Conservation (phyloP, 768 basidiomycete genomes). For the Mycena venus region DNA sequence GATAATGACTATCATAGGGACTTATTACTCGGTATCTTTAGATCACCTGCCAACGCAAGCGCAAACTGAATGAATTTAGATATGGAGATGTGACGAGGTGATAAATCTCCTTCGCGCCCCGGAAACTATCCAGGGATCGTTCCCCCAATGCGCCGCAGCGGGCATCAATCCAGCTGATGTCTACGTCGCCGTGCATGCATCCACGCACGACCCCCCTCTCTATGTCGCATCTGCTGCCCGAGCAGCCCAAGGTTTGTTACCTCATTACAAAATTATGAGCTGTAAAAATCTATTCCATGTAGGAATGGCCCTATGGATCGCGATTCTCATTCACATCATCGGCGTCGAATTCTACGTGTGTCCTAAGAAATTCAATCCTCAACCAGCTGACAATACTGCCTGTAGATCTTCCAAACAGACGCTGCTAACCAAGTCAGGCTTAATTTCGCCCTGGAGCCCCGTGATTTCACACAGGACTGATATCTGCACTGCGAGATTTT, state of each 20-base stretch:
- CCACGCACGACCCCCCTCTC: constrained; percentile 19
- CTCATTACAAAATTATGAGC: not conserved
- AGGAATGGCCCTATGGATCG: constrained; percentile 43
- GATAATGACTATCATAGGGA: constrained; percentile 37
- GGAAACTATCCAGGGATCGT: constrained; percentile 5
- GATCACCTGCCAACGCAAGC: not conserved
- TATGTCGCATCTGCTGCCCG: constrained; percentile 34
- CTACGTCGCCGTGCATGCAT: constrained; percentile 37
- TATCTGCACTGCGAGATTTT: no score
- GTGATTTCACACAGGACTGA: constrained; percentile 16
- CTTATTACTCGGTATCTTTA: constrained; percentile 38
- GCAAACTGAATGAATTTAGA: not conserved
- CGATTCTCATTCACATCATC: constrained; percentile 35
- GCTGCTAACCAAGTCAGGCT: constrained; percentile 18
- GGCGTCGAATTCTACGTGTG: constrained; percentile 40
- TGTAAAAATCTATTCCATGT: not conserved
- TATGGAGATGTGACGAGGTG: constrained; percentile 43
- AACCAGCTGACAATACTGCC: not conserved
- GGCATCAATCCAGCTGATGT: constrained; percentile 24
- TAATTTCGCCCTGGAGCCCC: constrained; percentile 24
- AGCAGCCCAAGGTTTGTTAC: constrained; percentile 28
- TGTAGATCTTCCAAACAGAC: constrained; percentile 12
- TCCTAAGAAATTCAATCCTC: not conserved
- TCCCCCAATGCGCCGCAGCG: constrained; percentile 35
- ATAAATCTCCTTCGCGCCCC: constrained; percentile 30